These are phyloP conservation scores for Talaromyces sp. DNA, from an alignment of 2,329 filamentous ascomycete species.

Conservation along the genomic window DNA sequence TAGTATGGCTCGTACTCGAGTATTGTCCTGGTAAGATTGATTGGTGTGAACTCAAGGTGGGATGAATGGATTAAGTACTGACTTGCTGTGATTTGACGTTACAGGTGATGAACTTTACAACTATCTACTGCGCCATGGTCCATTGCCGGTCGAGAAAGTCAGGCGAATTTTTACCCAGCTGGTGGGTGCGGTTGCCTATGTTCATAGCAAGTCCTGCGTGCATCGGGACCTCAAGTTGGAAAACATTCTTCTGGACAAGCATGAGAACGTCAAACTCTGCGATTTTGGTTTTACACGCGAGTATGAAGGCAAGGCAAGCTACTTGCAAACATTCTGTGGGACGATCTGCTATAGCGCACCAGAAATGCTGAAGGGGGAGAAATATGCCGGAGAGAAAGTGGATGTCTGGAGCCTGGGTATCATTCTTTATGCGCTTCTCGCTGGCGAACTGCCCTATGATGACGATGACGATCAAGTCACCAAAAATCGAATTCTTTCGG, in stretches of 20 bases:
- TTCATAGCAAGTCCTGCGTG: slow-evolving; percentile 92
- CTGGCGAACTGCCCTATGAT: slow-evolving; percentile 86
- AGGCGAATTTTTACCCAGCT: slow-evolving; percentile 96
- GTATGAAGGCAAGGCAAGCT: slow-evolving; percentile 92
- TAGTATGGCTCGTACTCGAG: slow-evolving; percentile 96
- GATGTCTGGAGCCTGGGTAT: slow-evolving; percentile 98
- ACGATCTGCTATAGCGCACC: slow-evolving; percentile 97
- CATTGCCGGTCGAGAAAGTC: slow-evolving; percentile 80
- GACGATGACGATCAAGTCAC: slow-evolving; percentile 91
- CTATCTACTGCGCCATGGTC: slow-evolving; percentile 84
- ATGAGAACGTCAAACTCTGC: slow-evolving; percentile 95
- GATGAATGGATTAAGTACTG: background rate
- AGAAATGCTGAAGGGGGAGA: slow-evolving; percentile 98
- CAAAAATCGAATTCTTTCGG: slow-evolving; percentile 78
- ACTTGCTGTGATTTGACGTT: background rate
- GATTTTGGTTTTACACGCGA: slow-evolving; percentile 98
- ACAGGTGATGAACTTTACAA: slow-evolving; percentile 95
- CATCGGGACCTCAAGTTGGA: slow-evolving; percentile 97
- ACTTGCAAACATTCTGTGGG: slow-evolving; percentile 95
- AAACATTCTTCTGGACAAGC: slow-evolving; percentile 92
- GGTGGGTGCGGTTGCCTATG: slow-evolving; percentile 91
- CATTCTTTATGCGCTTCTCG: slow-evolving; percentile 81
- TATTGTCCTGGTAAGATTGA: slow-evolving; percentile 77
- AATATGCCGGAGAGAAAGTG: slow-evolving; percentile 96
- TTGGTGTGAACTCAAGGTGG: background rate